These are phyloP conservation scores for Kwoniella dendrophila DNA, from an alignment of 768 basidiomycete species.

Conservation along the genomic window DNA sequence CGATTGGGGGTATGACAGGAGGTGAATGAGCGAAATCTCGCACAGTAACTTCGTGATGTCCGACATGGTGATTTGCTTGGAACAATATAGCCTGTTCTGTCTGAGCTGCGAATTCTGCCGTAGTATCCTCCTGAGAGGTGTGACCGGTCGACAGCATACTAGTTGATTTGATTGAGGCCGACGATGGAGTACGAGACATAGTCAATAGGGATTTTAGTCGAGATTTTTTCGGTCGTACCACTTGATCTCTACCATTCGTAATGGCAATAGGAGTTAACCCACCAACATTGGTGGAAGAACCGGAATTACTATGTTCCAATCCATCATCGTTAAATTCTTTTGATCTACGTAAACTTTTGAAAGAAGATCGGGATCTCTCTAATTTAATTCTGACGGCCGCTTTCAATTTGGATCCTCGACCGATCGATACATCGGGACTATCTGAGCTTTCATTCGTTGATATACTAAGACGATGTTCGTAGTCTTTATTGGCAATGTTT, in stretches of 20 bases:
- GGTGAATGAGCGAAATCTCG: slow-evolving; percentile 7
- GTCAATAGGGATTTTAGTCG: slow-evolving; percentile 20
- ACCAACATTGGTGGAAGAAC: background rate
- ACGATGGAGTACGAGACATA: slow-evolving; percentile 19
- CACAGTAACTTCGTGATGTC: slow-evolving; percentile 2
- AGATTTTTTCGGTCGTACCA: slow-evolving; percentile 7
- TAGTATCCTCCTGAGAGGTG: too few relatives aligned
- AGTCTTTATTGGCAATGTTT: too few relatives aligned
- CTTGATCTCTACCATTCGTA: background rate
- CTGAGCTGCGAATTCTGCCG: too few relatives aligned
- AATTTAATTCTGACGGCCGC: slow-evolving; percentile 24
- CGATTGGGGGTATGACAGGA: background rate
- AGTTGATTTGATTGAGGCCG: slow-evolving; percentile 17
- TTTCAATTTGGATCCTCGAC: slow-evolving; percentile 12
- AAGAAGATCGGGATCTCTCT: slow-evolving; percentile 25
- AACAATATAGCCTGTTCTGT: background rate
- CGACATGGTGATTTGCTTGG: background rate
- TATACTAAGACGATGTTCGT: too few relatives aligned
- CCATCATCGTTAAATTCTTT: background rate
- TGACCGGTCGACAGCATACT: background rate
- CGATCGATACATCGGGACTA: background rate
- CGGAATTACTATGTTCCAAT: background rate
- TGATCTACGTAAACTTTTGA: slow-evolving; percentile 17
- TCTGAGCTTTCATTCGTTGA: background rate
- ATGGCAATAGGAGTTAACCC: background rate